These are phyloP conservation scores for Fusarium verticillioides DNA, from an alignment of 2,329 filamentous ascomycete species.

Conservation along the genomic window DNA sequence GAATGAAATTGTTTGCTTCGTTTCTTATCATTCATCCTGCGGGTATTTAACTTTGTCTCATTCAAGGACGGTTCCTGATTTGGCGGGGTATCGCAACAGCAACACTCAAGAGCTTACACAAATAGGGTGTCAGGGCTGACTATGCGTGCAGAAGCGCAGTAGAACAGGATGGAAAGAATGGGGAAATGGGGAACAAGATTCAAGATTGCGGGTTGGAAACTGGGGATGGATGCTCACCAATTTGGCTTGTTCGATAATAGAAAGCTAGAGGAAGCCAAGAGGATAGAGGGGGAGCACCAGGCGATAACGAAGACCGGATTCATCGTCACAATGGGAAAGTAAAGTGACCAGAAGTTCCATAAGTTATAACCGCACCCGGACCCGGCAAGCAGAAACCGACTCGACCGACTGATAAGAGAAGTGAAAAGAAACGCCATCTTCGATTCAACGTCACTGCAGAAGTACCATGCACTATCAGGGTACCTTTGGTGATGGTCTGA, in stretches of 20 bases:
- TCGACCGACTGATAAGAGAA: slow-evolving; percentile 44
- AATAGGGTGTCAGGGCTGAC: slow-evolving; percentile 2
- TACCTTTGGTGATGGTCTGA: slow-evolving; percentile 18
- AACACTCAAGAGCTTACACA: slow-evolving; percentile 1
- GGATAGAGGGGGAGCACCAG: slow-evolving; percentile 28
- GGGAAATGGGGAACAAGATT: slow-evolving; percentile 34
- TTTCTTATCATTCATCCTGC: slow-evolving; percentile 38
- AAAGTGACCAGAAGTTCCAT: slow-evolving; percentile 20
- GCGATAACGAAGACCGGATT: slow-evolving; percentile 40
- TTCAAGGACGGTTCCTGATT: slow-evolving; percentile 11
- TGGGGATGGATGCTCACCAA: slow-evolving; percentile 20
- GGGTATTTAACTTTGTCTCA: slow-evolving; percentile 2
- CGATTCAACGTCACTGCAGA: slow-evolving; percentile 25
- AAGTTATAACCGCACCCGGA: slow-evolving; percentile 1
- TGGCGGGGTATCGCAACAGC: slow-evolving; percentile 15
- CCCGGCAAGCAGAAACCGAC: slow-evolving; percentile 21
- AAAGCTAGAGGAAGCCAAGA: neutral
- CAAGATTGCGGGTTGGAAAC: slow-evolving; percentile 32
- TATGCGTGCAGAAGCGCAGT: slow-evolving; percentile 14
- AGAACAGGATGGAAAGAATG: slow-evolving; percentile 37
- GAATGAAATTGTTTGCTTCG: slow-evolving; percentile 22
- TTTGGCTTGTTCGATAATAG: slow-evolving; percentile 3
- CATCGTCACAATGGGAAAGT: slow-evolving; percentile 37
- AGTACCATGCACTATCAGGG: slow-evolving; percentile 20
- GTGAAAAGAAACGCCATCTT: slow-evolving; percentile 32